Conservation (phyloP, 345 rosid genomes). For the Jatropha curcas region DNA sequence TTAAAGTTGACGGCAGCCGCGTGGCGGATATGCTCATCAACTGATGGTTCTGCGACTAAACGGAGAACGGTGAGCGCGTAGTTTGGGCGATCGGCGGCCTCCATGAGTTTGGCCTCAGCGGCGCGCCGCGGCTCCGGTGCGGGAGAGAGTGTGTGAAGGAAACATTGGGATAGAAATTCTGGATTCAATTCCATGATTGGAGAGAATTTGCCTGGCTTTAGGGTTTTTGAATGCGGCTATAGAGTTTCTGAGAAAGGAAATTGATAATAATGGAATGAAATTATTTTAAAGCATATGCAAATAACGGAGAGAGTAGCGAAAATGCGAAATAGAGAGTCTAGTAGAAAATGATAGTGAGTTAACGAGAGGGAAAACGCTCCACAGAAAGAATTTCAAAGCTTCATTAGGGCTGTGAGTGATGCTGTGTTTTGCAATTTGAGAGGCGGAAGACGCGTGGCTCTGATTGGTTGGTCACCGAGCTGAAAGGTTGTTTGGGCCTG, state of each 20-base stretch:
- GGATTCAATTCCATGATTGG: slow-evolving; percentile 35
- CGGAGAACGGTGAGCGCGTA: slow-evolving; percentile 80
- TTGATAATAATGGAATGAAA: neutral
- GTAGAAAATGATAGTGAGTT: neutral
- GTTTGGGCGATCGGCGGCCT: slow-evolving; percentile 65
- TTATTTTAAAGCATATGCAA: neutral
- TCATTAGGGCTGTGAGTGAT: neutral
- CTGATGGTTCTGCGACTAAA: slow-evolving; percentile 66
- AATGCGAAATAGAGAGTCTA: neutral
- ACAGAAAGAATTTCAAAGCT: neutral
- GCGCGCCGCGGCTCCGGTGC: slow-evolving; percentile 77
- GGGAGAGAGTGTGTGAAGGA: slow-evolving; percentile 79
- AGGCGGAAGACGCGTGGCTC: neutral
- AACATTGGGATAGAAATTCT: slow-evolving; percentile 74
- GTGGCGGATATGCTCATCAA: slow-evolving; percentile 87
- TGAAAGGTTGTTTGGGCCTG: neutral
- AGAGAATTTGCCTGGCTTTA: neutral
- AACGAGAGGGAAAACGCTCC: neutral
- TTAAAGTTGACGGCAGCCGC: slow-evolving; percentile 96
- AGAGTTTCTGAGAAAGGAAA: slow-evolving; percentile 10
- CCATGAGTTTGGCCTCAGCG: slow-evolving; percentile 64
- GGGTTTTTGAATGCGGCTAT: neutral
- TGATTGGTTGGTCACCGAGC: neutral
- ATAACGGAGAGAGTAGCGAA: too few relatives aligned
- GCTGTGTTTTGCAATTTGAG: too few relatives aligned